A percentile compares a stretch with the other conserved stretches of the same genome.
Evolutionary conservation across 2,329 filamentous ascomycete genomes (phyloP).

Genomic region (Geosmithia putterillii): DNA sequence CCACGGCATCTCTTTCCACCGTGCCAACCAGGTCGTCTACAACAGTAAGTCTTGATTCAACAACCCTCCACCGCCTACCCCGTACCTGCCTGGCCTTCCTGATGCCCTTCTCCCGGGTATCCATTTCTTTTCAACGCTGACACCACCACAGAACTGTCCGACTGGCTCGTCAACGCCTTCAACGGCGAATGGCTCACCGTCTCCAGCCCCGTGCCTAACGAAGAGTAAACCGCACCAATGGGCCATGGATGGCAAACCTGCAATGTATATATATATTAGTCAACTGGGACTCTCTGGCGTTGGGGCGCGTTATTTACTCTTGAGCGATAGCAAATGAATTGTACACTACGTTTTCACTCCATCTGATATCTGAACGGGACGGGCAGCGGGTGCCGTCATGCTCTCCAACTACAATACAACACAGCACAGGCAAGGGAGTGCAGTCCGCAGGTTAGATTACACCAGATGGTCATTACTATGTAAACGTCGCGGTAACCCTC

Average conservation of each 20-base stretch:
- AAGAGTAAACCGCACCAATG: not conserved
- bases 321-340: not conserved
- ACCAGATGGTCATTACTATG: not conserved
- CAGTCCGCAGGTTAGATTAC: no score
- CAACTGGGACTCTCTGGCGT: no score
- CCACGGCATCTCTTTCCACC: slow-evolving; percentile 90
- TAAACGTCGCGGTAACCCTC: not conserved
- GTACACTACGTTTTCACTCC: not conserved
- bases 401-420: not conserved
- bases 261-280: no score
- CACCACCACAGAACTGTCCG: slow-evolving; percentile 50
- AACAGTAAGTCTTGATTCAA: slow-evolving; percentile 56
- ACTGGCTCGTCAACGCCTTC: slow-evolving; percentile 95
- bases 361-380: no score
- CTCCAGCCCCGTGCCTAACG: slow-evolving; percentile 32
- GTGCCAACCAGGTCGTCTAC: slow-evolving; percentile 82
- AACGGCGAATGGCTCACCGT: slow-evolving; percentile 84
- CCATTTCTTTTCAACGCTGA: not conserved
- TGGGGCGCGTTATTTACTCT: no score
- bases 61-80: not conserved
- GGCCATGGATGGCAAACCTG: no score
- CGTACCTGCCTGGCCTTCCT: slow-evolving; percentile 2
- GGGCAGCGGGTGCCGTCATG: no score
- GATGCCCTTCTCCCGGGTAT: not conserved
- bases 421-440: no score